Evolutionary conservation across 805 yeast genomes (phyloP).

Genomic region (Pichia occidentalis): DNA sequence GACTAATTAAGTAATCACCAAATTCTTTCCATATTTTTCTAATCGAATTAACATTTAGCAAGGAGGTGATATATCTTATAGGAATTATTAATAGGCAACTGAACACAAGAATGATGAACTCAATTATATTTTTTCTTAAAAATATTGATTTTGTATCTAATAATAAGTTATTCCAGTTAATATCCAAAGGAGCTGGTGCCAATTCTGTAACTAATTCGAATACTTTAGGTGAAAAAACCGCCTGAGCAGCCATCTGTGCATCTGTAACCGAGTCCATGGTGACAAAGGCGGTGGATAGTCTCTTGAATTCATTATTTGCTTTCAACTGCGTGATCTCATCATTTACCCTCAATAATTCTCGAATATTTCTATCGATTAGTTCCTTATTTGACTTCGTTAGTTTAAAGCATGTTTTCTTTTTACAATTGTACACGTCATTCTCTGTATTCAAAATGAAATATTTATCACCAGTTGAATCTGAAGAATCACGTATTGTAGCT

Average conservation of each 20-base stretch:
- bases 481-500: background rate
- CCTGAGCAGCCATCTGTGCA: constrained; percentile 97
- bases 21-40: constrained; percentile 53
- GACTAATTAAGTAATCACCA: constrained; percentile 45
- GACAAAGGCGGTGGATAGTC: constrained; percentile 54
- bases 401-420: constrained; percentile 4
- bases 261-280: constrained; percentile 92
- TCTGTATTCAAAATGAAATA: constrained; percentile 3
- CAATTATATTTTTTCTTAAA: constrained; percentile 28
- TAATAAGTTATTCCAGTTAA: constrained; percentile 65
- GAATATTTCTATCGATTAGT: constrained; percentile 31
- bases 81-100: constrained; percentile 49
- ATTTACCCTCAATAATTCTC: constrained; percentile 34
- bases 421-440: background rate
- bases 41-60: constrained; percentile 49
- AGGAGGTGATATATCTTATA: constrained; percentile 49
- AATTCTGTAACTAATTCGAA: constrained; percentile 73
- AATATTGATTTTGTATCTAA: constrained; percentile 35
- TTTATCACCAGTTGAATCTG: background rate
- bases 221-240: constrained; percentile 84
- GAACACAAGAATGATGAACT: constrained; percentile 38
- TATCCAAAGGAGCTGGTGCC: constrained; percentile 96
- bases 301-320: constrained; percentile 32
- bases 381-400: constrained; percentile 19
- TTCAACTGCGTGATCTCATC: constrained; percentile 31